These are phyloP conservation scores for Diphasiastrum complanatum DNA, from an alignment of 83 land plant species.

Conservation along the genomic window DNA sequence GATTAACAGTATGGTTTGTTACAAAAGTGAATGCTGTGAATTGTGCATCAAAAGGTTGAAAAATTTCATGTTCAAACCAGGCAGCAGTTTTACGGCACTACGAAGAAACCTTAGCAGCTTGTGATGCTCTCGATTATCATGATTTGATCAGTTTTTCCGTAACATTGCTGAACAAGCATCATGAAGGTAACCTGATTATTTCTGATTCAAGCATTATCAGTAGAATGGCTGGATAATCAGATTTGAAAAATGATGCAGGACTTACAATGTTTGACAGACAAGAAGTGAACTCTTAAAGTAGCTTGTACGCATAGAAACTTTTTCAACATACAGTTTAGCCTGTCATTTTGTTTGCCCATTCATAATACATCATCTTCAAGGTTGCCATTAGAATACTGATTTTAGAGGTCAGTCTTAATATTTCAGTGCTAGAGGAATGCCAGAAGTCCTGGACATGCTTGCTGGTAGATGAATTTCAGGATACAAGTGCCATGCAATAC, in stretches of 20 bases:
- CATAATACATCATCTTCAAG: not conserved
- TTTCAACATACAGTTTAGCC: not conserved
- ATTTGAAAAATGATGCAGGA: no score
- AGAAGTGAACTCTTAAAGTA: no score
- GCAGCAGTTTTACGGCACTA: conserved; percentile 70
- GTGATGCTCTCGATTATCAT: conserved; percentile 94
- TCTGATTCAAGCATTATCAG: conserved; percentile 6
- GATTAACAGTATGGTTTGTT: no score
- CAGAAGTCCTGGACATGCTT: conserved; percentile 72
- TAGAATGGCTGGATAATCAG: no score
- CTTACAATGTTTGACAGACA: no score
- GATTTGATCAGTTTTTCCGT: conserved; percentile 76
- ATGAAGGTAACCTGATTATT: conserved; percentile 50
- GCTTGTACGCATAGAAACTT: no score
- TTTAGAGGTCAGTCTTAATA: not conserved
- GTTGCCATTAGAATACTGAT: no score
- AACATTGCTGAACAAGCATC: conserved; percentile 51
- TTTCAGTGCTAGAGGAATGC: conserved; percentile 57
- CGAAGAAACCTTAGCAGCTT: conserved; percentile 61
- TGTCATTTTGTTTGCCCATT: no score
- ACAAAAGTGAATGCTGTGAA: no score
- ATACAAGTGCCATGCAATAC: conserved; percentile 91
- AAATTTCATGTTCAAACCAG: no score
- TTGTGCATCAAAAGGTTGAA: no score
- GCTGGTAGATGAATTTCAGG: conserved; percentile 92